phyloP scores from a whole-genome alignment of 768 basidiomycete genomes.

The Tylopilus felleus region DNA sequence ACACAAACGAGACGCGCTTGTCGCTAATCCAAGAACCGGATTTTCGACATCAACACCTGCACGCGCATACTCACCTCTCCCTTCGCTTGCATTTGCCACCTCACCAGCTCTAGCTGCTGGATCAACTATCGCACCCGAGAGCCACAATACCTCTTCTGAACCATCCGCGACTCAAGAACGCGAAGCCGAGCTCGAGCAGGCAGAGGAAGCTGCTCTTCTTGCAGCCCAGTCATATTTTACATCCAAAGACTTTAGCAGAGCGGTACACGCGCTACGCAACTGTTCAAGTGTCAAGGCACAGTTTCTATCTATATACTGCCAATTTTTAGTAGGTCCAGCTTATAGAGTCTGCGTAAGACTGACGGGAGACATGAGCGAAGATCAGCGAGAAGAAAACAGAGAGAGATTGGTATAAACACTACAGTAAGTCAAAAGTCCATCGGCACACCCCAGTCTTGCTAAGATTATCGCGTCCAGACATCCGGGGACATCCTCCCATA shows the following conservation, averaged over 20 bases:
- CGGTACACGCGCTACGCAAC: slow-evolving; percentile 56
- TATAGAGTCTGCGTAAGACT: slow-evolving; percentile 2
- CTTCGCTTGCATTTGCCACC: slow-evolving; percentile 34
- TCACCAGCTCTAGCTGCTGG: slow-evolving; percentile 29
- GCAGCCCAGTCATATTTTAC: slow-evolving; percentile 74
- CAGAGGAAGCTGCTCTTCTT: slow-evolving; percentile 71
- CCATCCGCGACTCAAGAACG: slow-evolving; percentile 28
- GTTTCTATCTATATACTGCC: slow-evolving; percentile 78
- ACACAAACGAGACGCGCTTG: slow-evolving; percentile 39
- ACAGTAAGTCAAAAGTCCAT: slow-evolving; percentile 48
- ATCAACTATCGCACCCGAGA: slow-evolving; percentile 29
- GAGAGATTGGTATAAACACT: slow-evolving; percentile 80
- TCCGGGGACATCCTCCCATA: slow-evolving; percentile 62
- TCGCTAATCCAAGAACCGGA: slow-evolving; percentile 25
- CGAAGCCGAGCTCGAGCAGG: slow-evolving; percentile 48
- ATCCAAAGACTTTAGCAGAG: slow-evolving; percentile 74
- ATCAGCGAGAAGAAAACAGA: slow-evolving; percentile 80
- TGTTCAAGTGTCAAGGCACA: slow-evolving; percentile 69
- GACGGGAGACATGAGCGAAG: slow-evolving; percentile 38
- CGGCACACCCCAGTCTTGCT: not conserved
- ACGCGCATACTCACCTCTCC: slow-evolving; percentile 41
- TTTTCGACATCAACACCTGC: slow-evolving; percentile 64
- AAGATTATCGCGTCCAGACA: slow-evolving; percentile 41
- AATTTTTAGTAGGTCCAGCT: slow-evolving; percentile 69
- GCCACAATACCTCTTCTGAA: slow-evolving; percentile 4